phyloP scores from a whole-genome alignment of 345 rosid genomes.

The Citrus australasica region DNA sequence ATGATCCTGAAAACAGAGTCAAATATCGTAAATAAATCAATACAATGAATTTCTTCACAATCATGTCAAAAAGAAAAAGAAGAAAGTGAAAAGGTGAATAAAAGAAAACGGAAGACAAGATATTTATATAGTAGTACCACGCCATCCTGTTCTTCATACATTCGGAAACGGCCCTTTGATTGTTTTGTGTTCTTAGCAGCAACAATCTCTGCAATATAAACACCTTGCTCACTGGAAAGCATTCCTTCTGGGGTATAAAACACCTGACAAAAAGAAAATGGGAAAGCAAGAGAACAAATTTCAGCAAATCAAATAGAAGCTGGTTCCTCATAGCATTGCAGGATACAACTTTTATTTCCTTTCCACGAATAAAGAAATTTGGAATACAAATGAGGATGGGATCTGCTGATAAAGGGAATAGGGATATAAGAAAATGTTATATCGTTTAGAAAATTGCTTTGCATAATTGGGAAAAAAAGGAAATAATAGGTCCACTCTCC shows the following conservation, averaged over 20 bases:
- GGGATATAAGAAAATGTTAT: neutral
- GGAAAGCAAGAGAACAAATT: neutral
- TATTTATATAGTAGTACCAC: constrained; percentile 22
- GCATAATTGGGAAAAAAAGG: neutral
- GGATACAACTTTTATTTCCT: neutral
- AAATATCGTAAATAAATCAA: constrained; percentile 6
- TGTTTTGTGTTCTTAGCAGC: constrained; percentile 62
- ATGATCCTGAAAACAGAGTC: constrained; percentile 36
- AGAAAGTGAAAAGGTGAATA: neutral
- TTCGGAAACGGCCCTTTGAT: constrained; percentile 56
- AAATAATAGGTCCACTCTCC: neutral
- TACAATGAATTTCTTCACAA: neutral
- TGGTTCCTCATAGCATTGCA: neutral
- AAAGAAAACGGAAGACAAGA: neutral
- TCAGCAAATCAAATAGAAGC: neutral
- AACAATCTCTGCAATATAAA: constrained; percentile 79
- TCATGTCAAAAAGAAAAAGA: neutral
- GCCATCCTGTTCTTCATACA: constrained; percentile 42
- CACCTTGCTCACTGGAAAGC: constrained; percentile 82
- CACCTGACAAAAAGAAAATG: constrained; percentile 44
- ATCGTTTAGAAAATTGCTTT: neutral
- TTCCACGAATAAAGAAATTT: neutral
- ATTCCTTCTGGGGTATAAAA: constrained; percentile 87
- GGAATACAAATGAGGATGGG: neutral
- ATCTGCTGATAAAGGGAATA: neutral